Evolutionary conservation across 176 grass and related monocot genomes (phyloP).

Genomic region (Bromus sterilis): DNA sequence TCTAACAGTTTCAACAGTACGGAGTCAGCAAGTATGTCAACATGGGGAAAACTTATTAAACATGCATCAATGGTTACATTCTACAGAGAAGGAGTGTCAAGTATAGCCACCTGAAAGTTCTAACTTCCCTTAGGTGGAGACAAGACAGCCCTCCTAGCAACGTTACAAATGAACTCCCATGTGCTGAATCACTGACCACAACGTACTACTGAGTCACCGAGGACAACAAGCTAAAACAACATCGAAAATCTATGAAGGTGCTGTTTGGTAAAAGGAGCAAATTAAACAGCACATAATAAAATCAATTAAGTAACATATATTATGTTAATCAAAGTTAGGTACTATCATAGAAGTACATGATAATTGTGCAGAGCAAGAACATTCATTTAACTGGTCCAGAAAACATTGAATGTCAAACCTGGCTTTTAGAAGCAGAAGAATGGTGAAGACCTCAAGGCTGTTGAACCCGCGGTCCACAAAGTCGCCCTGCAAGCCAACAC

Average conservation of each 20-base stretch:
- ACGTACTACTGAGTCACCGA: background rate
- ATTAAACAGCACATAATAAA: background rate
- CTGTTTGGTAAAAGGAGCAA: background rate
- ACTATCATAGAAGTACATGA: background rate
- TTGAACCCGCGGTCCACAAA: background rate
- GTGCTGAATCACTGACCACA: background rate
- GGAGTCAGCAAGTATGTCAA: background rate
- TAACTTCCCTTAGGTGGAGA: background rate
- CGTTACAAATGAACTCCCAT: background rate
- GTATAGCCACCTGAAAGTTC: background rate
- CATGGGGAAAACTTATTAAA: background rate
- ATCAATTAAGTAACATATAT: background rate
- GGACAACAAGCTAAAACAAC: background rate
- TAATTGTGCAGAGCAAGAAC: background rate
- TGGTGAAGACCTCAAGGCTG: constrained; percentile 3
- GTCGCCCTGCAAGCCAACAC: background rate
- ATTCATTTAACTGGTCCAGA: background rate
- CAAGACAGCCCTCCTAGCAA: background rate
- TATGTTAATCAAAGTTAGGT: background rate
- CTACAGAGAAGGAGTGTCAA: background rate
- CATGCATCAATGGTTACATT: background rate
- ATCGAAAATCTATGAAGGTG: background rate
- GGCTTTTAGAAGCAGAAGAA: background rate
- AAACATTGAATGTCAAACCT: background rate
- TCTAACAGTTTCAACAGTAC: background rate